Evolutionary conservation across 2,329 filamentous ascomycete species (phyloP), one percentile per base, ranked within the genome.

Genomic region (Mollisiaceae sp.): DNA sequence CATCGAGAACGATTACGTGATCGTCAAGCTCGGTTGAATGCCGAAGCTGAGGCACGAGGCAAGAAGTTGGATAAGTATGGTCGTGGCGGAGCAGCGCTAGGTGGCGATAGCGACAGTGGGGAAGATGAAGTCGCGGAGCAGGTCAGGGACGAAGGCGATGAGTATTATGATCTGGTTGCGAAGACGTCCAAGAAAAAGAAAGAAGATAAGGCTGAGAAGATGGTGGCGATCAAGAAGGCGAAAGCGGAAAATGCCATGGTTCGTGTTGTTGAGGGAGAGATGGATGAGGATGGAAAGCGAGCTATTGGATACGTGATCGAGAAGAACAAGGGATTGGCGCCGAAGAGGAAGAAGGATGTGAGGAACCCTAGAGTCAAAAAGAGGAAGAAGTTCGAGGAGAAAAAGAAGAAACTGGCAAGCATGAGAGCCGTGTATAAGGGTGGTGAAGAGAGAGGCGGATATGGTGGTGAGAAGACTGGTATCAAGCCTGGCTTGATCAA

Each of bases 361-460:
- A 85, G 94, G 69, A 99, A 99, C 81, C 94, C 95, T 41, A 85
- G 95, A 78, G 94, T 98, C 70, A 99, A 98, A 90, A 98, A 97
- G 90, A 89, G 93, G 80, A 93, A 93, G 88, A 93, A 93, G 87
- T 99, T 88, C 78, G 93, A 96, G 77, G 91, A 93, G 79, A 97
- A 97, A 86, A 91, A 94, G 86, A 98, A 97, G 91, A 97, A 98
- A 85, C 80, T 98, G 76, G 88, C 87, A 74, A 94, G 91, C 76
- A 92, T 94, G 82, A 92, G 91, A 82, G 86, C 91, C 9, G 84
- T 92, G 15, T 98, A 94, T 82, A 92, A 93, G 79, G 92, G 92
- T 71, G 91, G 92, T 67, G 89, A 96, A 81, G 89, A 91, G 72
- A 87, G 87, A 75, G 91, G 93, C 75, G 91, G 93, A 62, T 99